Base-by-base conservation (phyloP, 306 rosid genomes). In the Coriaria nepalensis region DNA sequence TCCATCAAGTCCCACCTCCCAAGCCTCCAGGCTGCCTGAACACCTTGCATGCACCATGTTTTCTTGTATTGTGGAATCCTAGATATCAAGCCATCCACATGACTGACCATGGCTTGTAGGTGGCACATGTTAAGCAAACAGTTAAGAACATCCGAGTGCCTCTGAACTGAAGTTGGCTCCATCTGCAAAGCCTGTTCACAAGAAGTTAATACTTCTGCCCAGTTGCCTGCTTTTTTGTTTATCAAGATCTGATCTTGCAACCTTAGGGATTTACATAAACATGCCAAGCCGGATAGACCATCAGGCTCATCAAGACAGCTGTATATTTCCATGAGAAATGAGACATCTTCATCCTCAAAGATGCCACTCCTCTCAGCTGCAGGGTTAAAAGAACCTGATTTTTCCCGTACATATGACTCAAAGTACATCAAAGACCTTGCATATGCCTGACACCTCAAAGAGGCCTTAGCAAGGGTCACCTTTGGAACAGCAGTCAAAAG, bases 11-110 rank as follows among this genome's bases (percentile, higher is more conserved):
- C 97, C 97, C 95, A 90, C 87, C 79, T 75, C 47, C 94, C 92
- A 65, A 90, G 95, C 71, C 95, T 90, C 97, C 95, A 90, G 48
- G 97, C 95, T 57, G 97, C 97, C 75, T 90, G 97, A 66, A 90
- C 86, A 60, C 97, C 97, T 74, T 90, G 97, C 95, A 85, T 84
- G 73, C 85, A 90, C 97, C 95, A 90, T 41, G 78, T 75, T 74
- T 90, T 84, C 78, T 81, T 90, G 77, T 81, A 90, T 42, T 65
- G 63, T 48, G 94, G 95, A 65, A 81, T 69, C 71, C 97, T 72
- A 58, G 84, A 81, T 46, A 81, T 70, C 53, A 90, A 75, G 52
- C 95, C 97, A 81, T 90, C 97, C 68, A 90, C 95, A 67, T 81
- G 94, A 59, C 94, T 90, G 50, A 77, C 94, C 97, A 90, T 84